Evolutionary conservation across 371 early-diverging fungal genomes (phyloP).

Genomic region (Gilbertella persicaria): DNA sequence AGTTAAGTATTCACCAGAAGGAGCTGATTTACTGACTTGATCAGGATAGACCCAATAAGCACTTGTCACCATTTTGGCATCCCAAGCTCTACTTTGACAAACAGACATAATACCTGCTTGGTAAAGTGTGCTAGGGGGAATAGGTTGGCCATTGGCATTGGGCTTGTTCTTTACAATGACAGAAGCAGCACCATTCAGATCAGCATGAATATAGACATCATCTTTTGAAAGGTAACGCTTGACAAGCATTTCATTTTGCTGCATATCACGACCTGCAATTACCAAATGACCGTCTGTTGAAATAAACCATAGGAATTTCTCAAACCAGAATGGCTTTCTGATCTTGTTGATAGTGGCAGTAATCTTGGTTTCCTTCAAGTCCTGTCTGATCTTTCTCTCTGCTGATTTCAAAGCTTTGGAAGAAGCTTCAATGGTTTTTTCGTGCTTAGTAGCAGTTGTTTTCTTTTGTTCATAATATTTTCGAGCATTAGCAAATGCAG

Average conservation of each 20-base stretch:
- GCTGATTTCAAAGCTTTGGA: conserved; percentile 87
- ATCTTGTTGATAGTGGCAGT: conserved; percentile 79
- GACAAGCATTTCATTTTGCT: conserved; percentile 98
- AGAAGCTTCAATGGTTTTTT: conserved; percentile 86
- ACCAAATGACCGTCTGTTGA: conserved; percentile 94
- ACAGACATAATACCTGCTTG: conserved; percentile 98
- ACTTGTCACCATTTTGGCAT: conserved; percentile 91
- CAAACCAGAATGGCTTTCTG: conserved; percentile 99
- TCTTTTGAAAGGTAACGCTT: conserved; percentile 78
- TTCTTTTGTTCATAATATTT: conserved; percentile 88
- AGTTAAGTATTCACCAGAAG: conserved; percentile 95
- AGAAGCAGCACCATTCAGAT: conserved; percentile 94
- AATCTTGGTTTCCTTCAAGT: conserved; percentile 74
- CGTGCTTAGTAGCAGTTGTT: conserved; percentile 80
- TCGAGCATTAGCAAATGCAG: conserved; percentile 93
- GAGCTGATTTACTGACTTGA: conserved; percentile 95
- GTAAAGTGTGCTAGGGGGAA: conserved; percentile 89
- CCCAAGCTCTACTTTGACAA: conserved; percentile 98
- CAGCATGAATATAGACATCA: conserved; percentile 97
- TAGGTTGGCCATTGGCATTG: conserved; percentile 60
- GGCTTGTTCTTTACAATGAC: conserved; percentile 90
- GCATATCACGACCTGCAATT: conserved; percentile 96
- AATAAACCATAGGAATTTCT: conserved; percentile 99
- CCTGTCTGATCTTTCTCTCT: conserved; percentile 84
- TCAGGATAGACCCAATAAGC: conserved; percentile 97